Percentiles rank a stretch among this genome's conserved stretches.
phyloP scores from a whole-genome alignment of 2,329 filamentous ascomycete species.

The Escovopsis sp. region DNA sequence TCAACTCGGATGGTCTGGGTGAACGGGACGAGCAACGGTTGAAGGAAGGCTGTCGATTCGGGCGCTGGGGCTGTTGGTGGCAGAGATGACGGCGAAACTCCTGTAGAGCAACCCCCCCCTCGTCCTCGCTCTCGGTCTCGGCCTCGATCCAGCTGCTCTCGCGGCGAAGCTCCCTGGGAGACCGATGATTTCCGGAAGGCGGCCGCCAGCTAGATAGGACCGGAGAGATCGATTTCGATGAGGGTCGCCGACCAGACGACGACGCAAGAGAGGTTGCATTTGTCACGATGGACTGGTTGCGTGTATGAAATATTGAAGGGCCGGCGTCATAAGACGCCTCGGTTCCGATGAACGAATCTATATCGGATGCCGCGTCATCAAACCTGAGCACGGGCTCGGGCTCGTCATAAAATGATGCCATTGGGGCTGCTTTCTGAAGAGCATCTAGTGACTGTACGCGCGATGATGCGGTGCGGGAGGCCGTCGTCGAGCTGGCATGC shows the following conservation, averaged over 20 bases:
- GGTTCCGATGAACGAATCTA: constrained; percentile 16
- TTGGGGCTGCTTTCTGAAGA: constrained; percentile 22
- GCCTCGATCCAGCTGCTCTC: constrained; percentile 24
- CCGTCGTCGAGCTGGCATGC: constrained; percentile 8
- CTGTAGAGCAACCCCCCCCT: constrained; percentile 4
- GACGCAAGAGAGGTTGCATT: constrained; percentile 22
- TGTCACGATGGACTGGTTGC: constrained; percentile 22
- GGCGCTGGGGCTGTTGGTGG: neutral
- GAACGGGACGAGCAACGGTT: constrained; percentile 9
- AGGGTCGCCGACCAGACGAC: constrained; percentile 13
- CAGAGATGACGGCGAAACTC: neutral
- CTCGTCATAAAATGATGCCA: constrained; percentile 20
- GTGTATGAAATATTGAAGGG: constrained; percentile 18
- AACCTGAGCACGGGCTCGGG: constrained; percentile 5
- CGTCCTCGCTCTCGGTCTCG: constrained; percentile 20
- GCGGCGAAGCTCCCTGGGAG: constrained; percentile 7
- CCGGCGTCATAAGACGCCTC: constrained; percentile 18
- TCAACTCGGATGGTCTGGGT: constrained; percentile 18
- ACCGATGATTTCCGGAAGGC: neutral
- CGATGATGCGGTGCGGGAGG: constrained; percentile 16
- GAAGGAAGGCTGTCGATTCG: neutral
- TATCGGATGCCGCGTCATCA: constrained; percentile 18
- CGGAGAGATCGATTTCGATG: constrained; percentile 10
- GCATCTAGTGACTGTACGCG: constrained; percentile 18
- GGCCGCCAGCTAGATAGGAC: neutral